Percentiles rank a stretch among this genome's conserved stretches.
phyloP scores from a whole-genome alignment of 805 yeast species.

The Nakazawaea ishiwadae region DNA sequence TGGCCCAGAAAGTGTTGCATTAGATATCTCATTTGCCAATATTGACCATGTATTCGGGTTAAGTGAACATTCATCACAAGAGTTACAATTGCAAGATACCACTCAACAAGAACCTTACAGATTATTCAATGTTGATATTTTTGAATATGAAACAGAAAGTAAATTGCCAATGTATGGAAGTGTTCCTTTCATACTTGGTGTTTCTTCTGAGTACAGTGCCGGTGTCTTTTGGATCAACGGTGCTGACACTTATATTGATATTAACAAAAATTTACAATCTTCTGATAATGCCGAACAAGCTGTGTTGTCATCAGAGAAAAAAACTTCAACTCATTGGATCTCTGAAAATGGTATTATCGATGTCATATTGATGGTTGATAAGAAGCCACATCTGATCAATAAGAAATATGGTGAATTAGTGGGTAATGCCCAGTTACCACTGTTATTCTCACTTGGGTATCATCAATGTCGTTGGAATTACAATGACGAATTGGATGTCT shows the following conservation, averaged over 20 bases:
- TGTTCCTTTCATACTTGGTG: constrained; percentile 81
- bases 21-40: constrained; percentile 66
- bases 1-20: constrained; percentile 87
- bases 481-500: constrained; percentile 80
- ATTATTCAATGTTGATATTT: constrained; percentile 88
- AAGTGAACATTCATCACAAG: constrained; percentile 87
- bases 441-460: constrained; percentile 75
- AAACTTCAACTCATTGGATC: constrained; percentile 78
- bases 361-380: constrained; percentile 58
- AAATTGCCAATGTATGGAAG: constrained; percentile 93
- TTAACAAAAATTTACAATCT: too few relatives aligned
- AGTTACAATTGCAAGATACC: constrained; percentile 71
- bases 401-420: constrained; percentile 62
- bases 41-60: constrained; percentile 79
- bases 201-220: constrained; percentile 48
- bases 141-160: constrained; percentile 83
- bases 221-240: constrained; percentile 91
- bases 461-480: constrained; percentile 99
- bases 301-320: too few relatives aligned
- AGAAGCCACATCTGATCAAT: constrained; percentile 51
- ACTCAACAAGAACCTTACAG: constrained; percentile 66
- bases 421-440: constrained; percentile 74
- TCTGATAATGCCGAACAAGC: too few relatives aligned
- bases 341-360: constrained; percentile 88
- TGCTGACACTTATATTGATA: constrained; percentile 89